These are phyloP conservation scores for Allomyces javanicus DNA, from an alignment of 192 early-diverging fungal genomes.

Conservation along the genomic window DNA sequence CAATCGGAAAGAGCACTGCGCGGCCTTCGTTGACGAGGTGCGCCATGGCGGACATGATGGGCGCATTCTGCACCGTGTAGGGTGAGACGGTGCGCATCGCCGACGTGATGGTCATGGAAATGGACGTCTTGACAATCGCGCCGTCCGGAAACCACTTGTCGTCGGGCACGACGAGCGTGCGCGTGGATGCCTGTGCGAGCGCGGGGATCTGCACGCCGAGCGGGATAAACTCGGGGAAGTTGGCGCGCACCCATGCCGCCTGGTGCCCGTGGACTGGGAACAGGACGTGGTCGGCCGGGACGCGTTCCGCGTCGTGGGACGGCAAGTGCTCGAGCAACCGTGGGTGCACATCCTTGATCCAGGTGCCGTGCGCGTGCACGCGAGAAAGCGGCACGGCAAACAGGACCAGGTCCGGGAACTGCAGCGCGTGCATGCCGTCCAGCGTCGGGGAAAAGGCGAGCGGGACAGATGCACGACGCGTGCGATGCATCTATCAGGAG, in stretches of 20 bases:
- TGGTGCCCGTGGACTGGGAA: conserved; percentile 42
- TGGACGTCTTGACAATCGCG: conserved; percentile 28
- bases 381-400: too few species aligned
- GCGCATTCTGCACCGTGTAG: conserved; percentile 34
- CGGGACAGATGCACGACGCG: too few species aligned
- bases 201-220: conserved; percentile 20
- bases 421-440: too few species aligned
- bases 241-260: conserved; percentile 25
- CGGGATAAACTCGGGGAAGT: conserved; percentile 19
- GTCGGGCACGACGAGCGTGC: conserved; percentile 24
- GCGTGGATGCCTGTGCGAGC: conserved; percentile 31
- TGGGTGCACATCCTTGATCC: too few species aligned
- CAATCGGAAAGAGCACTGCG: conserved; percentile 20
- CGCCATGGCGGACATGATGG: conserved; percentile 29
- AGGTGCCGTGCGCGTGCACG: too few species aligned
- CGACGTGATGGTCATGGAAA: conserved; percentile 41
- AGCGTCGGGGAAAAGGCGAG: too few species aligned
- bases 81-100: conserved; percentile 47
- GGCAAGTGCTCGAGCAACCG: too few species aligned
- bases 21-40: conserved; percentile 17
- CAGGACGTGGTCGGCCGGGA: conserved; percentile 15
- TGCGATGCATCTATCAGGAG: too few species aligned
- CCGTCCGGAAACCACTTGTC: conserved; percentile 8
- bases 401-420: too few species aligned
- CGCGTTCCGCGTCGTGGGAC: too few species aligned